Evolutionary conservation across 805 yeast species (phyloP), one percentile per base, ranked within the genome.

Genomic region (Candida methanosorbosa): DNA sequence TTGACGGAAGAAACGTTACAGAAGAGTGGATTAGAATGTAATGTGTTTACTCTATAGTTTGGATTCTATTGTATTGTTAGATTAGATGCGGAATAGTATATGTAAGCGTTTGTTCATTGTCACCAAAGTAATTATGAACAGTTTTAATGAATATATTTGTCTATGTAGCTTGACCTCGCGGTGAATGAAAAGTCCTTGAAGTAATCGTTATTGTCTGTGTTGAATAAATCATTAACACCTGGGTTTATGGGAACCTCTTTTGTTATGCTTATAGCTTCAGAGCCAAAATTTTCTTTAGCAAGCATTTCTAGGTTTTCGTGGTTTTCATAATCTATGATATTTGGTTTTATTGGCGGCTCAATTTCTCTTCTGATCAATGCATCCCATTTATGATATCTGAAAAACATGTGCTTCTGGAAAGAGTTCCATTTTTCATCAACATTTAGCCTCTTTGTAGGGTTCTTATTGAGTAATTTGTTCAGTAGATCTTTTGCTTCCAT

Each of bases 401-500:
- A 85, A 38, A 84, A 78, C 23, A 79, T 62, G 49, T 82, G 87
- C 30, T 71, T 66, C 48, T 75, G 72, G 41, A 79, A 71, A 19
- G 52, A 50, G 13, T 57, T 59, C 64, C 80, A 66, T 38, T 75
- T 70, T 26, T 59, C 58, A 42, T 71, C 78, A 6, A 68, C 70
- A 40, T 83, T 59, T 22, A 74, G 56, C 45, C 95, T 66, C 47
- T 79, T 78, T 2, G 51, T 46, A 3, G 83, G 78, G 42, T 78
- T 81, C 47, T 81, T 81, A 39, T 79, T 74, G 28, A 86, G 58
- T 15, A 85, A 52, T 39, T 80, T 72, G 16, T 70, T 64, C 25
- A 85, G 55, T 34, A 85, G 55, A 44, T 84, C 94, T 52, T 80
- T 82, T 40, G 92, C 84, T 30, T 84, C 92, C 9, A 68, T 66